These are phyloP conservation scores for Xylaria cubensis DNA, from an alignment of 495 filamentous ascomycete species.

Conservation along the genomic window DNA sequence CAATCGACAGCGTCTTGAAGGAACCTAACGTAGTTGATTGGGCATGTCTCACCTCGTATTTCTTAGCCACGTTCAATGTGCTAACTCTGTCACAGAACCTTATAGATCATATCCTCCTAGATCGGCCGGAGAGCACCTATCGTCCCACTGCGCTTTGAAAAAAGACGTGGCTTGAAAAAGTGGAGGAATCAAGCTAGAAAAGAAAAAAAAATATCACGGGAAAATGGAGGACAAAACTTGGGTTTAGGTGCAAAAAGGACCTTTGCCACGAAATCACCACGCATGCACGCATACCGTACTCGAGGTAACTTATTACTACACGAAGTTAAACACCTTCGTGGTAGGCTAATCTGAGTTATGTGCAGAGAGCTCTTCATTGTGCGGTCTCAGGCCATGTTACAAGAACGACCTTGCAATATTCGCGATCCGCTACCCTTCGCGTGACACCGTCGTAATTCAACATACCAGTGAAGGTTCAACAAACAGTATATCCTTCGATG, in stretches of 20 bases:
- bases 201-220: not conserved
- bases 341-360: not conserved
- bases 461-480: not conserved
- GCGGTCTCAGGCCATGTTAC: not conserved
- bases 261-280: not conserved
- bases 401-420: constrained; percentile 5
- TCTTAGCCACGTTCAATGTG: not conserved
- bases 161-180: not conserved
- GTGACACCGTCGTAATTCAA: not conserved
- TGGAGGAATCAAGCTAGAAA: not conserved
- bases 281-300: not conserved
- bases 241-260: not conserved
- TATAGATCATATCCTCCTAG: constrained; percentile 45
- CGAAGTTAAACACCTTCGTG: not conserved
- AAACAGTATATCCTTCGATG: not conserved
- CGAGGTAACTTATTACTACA: not conserved
- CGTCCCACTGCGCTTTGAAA: constrained; percentile 4
- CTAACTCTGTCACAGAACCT: constrained; percentile 39
- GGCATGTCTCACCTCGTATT: constrained; percentile 37
- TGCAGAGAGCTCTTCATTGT: not conserved
- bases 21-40: constrained; percentile 46
- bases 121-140: constrained; percentile 36
- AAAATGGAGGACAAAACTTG: not conserved
- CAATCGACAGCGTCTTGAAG: constrained; percentile 41
- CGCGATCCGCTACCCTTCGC: not conserved